Percentiles rank a stretch among this genome's conserved stretches.
Conservation (phyloP, 2,329 filamentous ascomycete genomes). For the Trichophyton mentagrophytes region DNA sequence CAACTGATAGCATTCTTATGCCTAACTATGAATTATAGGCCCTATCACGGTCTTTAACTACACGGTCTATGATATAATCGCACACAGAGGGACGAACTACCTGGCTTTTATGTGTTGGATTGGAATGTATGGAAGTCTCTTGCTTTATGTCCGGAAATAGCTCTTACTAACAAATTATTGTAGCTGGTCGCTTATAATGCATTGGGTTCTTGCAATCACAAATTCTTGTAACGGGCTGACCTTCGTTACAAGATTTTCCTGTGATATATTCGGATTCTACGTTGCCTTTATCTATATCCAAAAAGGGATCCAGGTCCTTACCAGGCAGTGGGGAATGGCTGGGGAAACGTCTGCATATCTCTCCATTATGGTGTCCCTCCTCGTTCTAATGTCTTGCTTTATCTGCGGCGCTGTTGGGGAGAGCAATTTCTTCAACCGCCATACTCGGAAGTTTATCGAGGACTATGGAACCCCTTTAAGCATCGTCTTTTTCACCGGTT, state of each 20-base stretch:
- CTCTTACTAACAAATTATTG: not conserved
- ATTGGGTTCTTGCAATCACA: slow-evolving; percentile 69
- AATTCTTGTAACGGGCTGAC: slow-evolving; percentile 82
- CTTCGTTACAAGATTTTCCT: slow-evolving; percentile 83
- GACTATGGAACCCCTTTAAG: slow-evolving; percentile 80
- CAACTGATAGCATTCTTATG: not conserved
- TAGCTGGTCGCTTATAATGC: slow-evolving; percentile 71
- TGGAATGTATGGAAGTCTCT: slow-evolving; percentile 48
- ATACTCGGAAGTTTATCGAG: slow-evolving; percentile 68
- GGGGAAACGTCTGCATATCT: slow-evolving; percentile 58
- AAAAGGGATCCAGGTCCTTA: slow-evolving; percentile 77
- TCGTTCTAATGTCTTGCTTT: slow-evolving; percentile 68
- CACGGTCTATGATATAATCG: slow-evolving; percentile 81
- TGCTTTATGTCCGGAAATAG: not conserved
- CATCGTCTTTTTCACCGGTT: slow-evolving; percentile 78
- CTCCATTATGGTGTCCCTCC: slow-evolving; percentile 60
- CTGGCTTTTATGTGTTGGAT: slow-evolving; percentile 89
- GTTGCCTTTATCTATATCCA: slow-evolving; percentile 86
- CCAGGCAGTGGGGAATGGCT: slow-evolving; percentile 52
- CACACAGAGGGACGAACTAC: slow-evolving; percentile 63
- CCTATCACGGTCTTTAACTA: slow-evolving; percentile 92
- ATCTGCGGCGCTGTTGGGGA: slow-evolving; percentile 58
- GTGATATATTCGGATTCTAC: slow-evolving; percentile 90
- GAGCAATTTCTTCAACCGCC: slow-evolving; percentile 60
- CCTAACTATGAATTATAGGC: slow-evolving; percentile 29